Evolutionary conservation across 257 asterid genomes (phyloP), one percentile per base, ranked within the genome.

Genomic region (Nicotiana noctiflora): DNA sequence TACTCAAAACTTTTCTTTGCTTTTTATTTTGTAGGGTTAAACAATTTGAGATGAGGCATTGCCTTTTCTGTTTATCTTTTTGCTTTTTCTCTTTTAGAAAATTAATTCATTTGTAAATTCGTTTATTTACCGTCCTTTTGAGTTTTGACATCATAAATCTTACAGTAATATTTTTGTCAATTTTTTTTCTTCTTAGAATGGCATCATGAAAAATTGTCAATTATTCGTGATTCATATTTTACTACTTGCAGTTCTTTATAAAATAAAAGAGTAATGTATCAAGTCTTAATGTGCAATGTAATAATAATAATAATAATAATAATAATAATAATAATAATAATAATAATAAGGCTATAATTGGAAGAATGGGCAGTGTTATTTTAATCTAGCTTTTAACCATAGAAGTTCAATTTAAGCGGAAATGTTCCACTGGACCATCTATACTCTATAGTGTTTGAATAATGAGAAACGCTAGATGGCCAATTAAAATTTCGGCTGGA

Each of bases 41-140:
- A 84, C 65, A 80, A 46, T 79, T 83, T 55, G 81, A 83, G 32
- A 11, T 67, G 63, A 76, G 80, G 77, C 63, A 66, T 13, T 81
- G 55, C 15, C 62, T 65, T 79, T 68, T 56, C 6, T 4, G 10
- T 67, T 67, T 4, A 21, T 68, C 62, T 79, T 32, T 40, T 53
- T 25, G 70, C 19, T 60, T 29, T 17, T 57, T 9, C 32, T 17
- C 68, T 15, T 15, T 29, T 29, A 12, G 68, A 52, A 85, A 82
- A 15, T 76, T 77, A 64, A 62, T 78, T 81, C 77, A 83, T 81
- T 62, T 76, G 80, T 81, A 81, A 77, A 86, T 81, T 78, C 78
- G 76, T 83, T 86, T 70, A 81, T 86, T 83, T 70, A 10, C 29
- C 53, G 14, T 64, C 14, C 4, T 14, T n/a, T 29, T 29, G 3